Base-by-base conservation (phyloP, 2,329 filamentous ascomycete genomes). In the Pseudogymnoascus sp. region DNA sequence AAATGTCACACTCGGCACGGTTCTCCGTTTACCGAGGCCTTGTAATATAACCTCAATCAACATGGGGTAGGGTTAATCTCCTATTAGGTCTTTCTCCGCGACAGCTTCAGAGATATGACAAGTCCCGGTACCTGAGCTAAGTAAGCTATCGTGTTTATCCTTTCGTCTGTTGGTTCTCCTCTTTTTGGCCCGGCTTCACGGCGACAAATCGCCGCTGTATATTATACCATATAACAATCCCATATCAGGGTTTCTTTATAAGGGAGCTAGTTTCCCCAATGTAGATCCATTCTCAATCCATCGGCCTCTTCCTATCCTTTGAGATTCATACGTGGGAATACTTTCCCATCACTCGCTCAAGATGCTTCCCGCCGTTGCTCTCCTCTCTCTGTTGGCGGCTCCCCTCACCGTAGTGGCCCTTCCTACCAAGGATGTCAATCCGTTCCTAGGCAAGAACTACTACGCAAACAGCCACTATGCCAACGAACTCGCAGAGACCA, bases 391-490 rank as follows among this genome's bases (percentile, higher is more conserved):
- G 28, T 33, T 56, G 50, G 50, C 50, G 1, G 50, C 50, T 19
- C 50, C 50, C 4, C n/a, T 33, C 16, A 2, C 24, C 28, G 50
- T 33, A 3, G 28, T 7, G 6, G 50, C 50, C 50, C 14, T 16
- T 53, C 26, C 62, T 41, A 66, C 64, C 14, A 66, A 63, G 46
- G 65, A 69, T 63, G 62, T 69, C 60, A 78, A 79, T 62, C 77
- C 83, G 0, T 84, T 85, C 69, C 64, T 73, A 1, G 78, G 78
- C 64, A 79, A 78, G 66, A 77, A 74, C 6, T 72, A 83, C 26
- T 82, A 80, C 67, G 76, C 75, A 65, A 79, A 80, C 70, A 75
- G 76, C n/a, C 67, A 67, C 19, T 81, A 78, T 70, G 73, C 76
- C 11, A 65, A 62, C n/a, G 76, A 79, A 69, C 73, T 81, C 35